Base-by-base conservation (phyloP, 2,329 filamentous ascomycete genomes). In the Diplodia intermedia region DNA sequence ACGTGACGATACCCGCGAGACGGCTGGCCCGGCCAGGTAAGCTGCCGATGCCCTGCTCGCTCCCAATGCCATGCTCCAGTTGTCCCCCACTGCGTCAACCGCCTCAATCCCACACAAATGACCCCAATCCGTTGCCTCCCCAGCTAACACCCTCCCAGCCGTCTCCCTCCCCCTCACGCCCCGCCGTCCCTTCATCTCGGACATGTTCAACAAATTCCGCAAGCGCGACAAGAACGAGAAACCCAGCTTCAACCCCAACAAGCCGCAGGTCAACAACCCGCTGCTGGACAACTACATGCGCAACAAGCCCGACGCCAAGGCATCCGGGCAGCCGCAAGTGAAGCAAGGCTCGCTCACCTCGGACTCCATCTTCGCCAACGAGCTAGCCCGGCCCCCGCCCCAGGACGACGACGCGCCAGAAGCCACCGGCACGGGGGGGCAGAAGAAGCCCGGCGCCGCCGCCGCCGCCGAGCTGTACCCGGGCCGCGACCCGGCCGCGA, bases 21-120 rank as follows among this genome's bases (percentile, higher is more conserved):
- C 86, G 86, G 81, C 81, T 90, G 73, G 82, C 85, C 67, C 82
- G 83, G 75, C 82, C 85, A 77, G 87, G 90, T 92, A 84, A 68
- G 83, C n/a, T 47, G 20, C 3, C 26, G n/a, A 43, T 43, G 18
- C 23, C 40, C 12, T 18, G 33, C 26, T 2, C n/a, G 23, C 29
- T 15, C 40, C 9, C 57, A 61, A 61, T 50, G 26, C 40, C 5
- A 61, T 50, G 26, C 40, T 7, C 12, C 8, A 40, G 31, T 9
- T 5, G 7, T 29, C 8, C 7, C 57, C 29, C 1, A 0, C 23
- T 8, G 4, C 9, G 14, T 7, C 57, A 61, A 61, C 50, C 15
- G n/a, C 57, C 33, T 31, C 56, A 43, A n/a, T 15, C 3, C 53
- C 31, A 8, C 8, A 8, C 6, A 33, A 1, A 33, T 5, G 8